A percentile compares a stretch with the other conserved stretches of the same genome.
Conservation (phyloP, 495 filamentous ascomycete genomes). For the Thermothielavioides terrestris region DNA sequence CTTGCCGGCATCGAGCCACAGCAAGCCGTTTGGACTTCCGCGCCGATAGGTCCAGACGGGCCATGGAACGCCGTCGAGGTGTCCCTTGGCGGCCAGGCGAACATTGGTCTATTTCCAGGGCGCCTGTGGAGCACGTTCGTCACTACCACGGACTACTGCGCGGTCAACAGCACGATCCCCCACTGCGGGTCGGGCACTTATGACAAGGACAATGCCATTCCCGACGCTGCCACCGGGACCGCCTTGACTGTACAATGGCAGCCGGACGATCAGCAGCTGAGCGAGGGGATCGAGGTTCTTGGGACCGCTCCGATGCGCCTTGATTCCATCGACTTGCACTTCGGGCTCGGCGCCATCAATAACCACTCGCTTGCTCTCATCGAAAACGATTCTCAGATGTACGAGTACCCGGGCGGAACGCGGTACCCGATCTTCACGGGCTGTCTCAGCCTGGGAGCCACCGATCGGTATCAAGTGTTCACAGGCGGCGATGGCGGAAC, state of each 20-base stretch:
- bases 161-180: neutral
- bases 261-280: neutral
- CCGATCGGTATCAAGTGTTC: neutral
- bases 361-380: neutral
- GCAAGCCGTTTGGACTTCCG: neutral
- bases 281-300: neutral
- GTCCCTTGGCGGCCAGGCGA: slow-evolving; percentile 21
- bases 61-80: slow-evolving; percentile 32
- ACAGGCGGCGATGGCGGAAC: neutral
- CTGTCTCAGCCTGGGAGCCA: neutral
- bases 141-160: slow-evolving; percentile 4
- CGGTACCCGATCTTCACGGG: slow-evolving; percentile 2
- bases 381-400: neutral
- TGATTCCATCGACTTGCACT: neutral
- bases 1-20: neutral
- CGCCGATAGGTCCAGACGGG: slow-evolving; percentile 26
- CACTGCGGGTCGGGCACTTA: slow-evolving; percentile 2
- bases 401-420: neutral
- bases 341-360: neutral
- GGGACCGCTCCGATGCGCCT: neutral
- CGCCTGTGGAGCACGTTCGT: neutral
- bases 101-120: slow-evolving; percentile 26
- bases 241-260: no score
- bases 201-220: neutral
- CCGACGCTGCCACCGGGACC: neutral